Percentiles rank a stretch among this genome's conserved stretches.
These are phyloP conservation scores for Eruca vesicaria DNA, from an alignment of 441 rosid species.

Conservation along the genomic window DNA sequence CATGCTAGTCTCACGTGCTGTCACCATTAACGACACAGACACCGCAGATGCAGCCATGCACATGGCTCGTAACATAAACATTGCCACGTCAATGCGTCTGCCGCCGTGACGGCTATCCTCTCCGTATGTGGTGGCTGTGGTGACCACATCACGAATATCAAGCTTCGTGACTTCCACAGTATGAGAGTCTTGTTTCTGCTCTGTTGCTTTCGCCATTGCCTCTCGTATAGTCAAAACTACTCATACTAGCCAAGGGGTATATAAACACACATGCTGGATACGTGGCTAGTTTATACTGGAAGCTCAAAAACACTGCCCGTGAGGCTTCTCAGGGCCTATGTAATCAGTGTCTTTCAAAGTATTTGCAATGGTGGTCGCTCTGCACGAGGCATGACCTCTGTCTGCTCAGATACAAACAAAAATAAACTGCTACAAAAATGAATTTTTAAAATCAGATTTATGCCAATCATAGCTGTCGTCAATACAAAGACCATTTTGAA, in stretches of 20 bases:
- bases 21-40: constrained; percentile 62
- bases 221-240: neutral
- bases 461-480: constrained; percentile 15
- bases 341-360: constrained; percentile 23
- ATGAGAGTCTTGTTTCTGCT: constrained; percentile 20
- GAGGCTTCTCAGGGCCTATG: constrained; percentile 28
- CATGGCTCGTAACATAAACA: constrained; percentile 45
- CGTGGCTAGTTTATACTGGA: neutral
- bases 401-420: constrained; percentile 12
- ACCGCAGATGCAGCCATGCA: constrained; percentile 50
- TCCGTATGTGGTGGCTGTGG: constrained; percentile 5
- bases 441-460: neutral
- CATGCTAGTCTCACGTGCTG: constrained; percentile 60
- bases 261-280: constrained; percentile 4
- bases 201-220: constrained; percentile 48
- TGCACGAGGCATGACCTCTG: constrained; percentile 23
- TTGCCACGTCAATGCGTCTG: constrained; percentile 42
- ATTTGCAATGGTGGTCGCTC: neutral
- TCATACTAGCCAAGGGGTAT: neutral
- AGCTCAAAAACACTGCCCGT: constrained; percentile 16
- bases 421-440: neutral
- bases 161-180: constrained; percentile 18
- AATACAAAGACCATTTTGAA: neutral
- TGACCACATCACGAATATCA: constrained; percentile 18
- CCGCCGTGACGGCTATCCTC: neutral